phyloP scores from a whole-genome alignment of 139 green algal genomes.

The Tetraselmis striata region DNA sequence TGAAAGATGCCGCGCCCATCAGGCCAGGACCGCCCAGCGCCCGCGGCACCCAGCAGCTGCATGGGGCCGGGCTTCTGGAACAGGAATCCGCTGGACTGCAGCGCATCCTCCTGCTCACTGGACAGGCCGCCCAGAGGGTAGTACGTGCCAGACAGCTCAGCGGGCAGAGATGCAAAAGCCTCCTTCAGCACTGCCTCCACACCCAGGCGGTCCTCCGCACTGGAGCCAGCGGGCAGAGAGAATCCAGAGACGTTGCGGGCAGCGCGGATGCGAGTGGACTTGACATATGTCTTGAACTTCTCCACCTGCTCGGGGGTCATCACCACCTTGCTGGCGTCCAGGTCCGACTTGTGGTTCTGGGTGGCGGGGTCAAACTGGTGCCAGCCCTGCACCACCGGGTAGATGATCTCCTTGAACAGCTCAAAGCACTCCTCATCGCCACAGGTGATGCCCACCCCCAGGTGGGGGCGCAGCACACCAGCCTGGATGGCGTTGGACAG shows the following conservation, averaged over 20 bases:
- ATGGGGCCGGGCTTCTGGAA: conserved; percentile 11
- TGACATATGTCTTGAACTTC: conserved; percentile 9
- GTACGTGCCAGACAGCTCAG: conserved; percentile 8
- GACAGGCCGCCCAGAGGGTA: conserved; percentile 10
- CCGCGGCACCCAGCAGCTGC: background rate
- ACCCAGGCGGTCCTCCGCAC: conserved; percentile 1
- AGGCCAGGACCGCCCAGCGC: conserved; percentile 6
- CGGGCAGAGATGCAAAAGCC: conserved; percentile 6
- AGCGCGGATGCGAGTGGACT: conserved; percentile 12
- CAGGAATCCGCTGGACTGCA: conserved; percentile 9
- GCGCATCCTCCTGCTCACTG: conserved; percentile 7
- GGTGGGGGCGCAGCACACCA: conserved; percentile 10
- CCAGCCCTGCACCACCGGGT: conserved; percentile 15
- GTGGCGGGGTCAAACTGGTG: conserved; percentile 12
- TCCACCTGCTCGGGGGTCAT: conserved; percentile 9
- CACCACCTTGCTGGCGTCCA: conserved; percentile 8
- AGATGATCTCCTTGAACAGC: conserved; percentile 16
- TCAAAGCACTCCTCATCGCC: conserved; percentile 17
- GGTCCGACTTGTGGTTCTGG: conserved; percentile 10
- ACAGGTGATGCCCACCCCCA: conserved; percentile 12
- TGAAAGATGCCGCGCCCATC: conserved; percentile 12
- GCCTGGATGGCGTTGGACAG: conserved; percentile 17
- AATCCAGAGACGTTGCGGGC: conserved; percentile 12
- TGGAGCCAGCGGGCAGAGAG: conserved; percentile 13
- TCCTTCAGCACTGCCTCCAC: conserved; percentile 11